A percentile compares a stretch with the other conserved stretches of the same genome.
These are phyloP conservation scores for Helenozyma baotianmanensis DNA, from an alignment of 805 yeast species.

Conservation along the genomic window DNA sequence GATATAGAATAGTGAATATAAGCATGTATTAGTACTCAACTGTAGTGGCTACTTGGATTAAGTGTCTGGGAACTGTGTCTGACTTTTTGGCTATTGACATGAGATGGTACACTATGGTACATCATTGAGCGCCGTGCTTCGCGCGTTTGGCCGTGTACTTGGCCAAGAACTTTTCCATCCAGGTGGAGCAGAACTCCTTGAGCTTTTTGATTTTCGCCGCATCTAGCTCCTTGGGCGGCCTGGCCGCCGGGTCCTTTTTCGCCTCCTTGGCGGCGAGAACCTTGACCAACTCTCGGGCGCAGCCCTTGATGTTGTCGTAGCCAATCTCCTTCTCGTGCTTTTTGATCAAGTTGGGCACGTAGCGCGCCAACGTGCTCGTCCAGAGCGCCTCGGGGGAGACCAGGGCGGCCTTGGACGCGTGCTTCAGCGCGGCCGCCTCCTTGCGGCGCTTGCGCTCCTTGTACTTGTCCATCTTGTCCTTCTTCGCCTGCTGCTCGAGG, in stretches of 20 bases:
- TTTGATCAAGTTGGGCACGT: slow-evolving; percentile 75
- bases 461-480: slow-evolving; percentile 19
- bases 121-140: slow-evolving; percentile 2
- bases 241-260: slow-evolving; percentile 36
- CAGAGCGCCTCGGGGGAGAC: slow-evolving; percentile 28
- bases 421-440: slow-evolving; percentile 8
- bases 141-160: slow-evolving; percentile 42
- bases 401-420: slow-evolving; percentile 2
- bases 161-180: slow-evolving; percentile 61
- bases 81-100: too few species aligned
- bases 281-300: slow-evolving; percentile 75
- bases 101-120: too few species aligned
- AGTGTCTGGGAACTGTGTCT: too few species aligned
- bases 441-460: slow-evolving; percentile 15
- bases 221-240: slow-evolving; percentile 54
- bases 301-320: slow-evolving; percentile 65
- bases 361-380: slow-evolving; percentile 56
- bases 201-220: slow-evolving; percentile 67
- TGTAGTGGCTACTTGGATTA: too few species aligned
- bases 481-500: slow-evolving; percentile 19
- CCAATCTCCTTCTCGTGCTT: slow-evolving; percentile 64
- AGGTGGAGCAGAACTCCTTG: slow-evolving; percentile 54
- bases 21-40: too few species aligned
- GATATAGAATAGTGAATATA: too few species aligned
- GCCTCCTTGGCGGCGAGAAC: slow-evolving; percentile 65